Evolutionary conservation across 2,329 filamentous ascomycete genomes (phyloP).

Genomic region (Calonectria ilicicola): DNA sequence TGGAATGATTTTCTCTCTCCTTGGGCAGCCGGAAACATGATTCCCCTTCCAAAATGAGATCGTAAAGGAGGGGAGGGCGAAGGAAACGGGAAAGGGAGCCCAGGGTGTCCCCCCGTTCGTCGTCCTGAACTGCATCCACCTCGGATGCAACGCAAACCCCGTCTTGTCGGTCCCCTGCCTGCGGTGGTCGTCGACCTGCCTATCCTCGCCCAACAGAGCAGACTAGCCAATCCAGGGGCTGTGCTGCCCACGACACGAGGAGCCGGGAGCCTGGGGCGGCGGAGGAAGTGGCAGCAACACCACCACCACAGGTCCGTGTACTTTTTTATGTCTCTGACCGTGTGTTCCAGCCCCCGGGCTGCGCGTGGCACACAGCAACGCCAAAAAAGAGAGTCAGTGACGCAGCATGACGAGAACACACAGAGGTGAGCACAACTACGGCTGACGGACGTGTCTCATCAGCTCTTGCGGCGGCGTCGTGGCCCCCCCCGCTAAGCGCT

Average conservation of each 20-base stretch:
- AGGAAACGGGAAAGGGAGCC: not conserved
- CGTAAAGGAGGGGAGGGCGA: not conserved
- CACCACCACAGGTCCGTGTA: not conserved
- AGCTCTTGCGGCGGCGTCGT: not conserved
- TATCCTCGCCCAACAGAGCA: not conserved
- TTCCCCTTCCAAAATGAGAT: not conserved
- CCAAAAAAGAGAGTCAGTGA: not conserved
- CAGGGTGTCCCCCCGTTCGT: not conserved
- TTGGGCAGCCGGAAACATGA: not conserved
- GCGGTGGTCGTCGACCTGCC: not conserved
- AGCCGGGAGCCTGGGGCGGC: not conserved
- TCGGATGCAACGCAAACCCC: conserved; percentile 2
- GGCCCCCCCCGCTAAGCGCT: not conserved
- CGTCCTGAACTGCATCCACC: not conserved
- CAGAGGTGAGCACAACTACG: too few species aligned
- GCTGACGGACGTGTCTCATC: too few species aligned
- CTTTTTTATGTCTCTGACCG: not conserved
- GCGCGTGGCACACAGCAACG: not conserved
- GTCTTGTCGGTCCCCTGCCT: conserved; percentile 5
- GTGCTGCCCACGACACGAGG: not conserved
- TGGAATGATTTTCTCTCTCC: not conserved
- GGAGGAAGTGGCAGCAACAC: too few species aligned
- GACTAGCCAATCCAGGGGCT: not conserved
- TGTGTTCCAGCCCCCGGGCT: not conserved
- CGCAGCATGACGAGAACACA: not conserved